These are phyloP conservation scores for Mycena albidolilacea DNA, from an alignment of 768 basidiomycete genomes.

Conservation along the genomic window DNA sequence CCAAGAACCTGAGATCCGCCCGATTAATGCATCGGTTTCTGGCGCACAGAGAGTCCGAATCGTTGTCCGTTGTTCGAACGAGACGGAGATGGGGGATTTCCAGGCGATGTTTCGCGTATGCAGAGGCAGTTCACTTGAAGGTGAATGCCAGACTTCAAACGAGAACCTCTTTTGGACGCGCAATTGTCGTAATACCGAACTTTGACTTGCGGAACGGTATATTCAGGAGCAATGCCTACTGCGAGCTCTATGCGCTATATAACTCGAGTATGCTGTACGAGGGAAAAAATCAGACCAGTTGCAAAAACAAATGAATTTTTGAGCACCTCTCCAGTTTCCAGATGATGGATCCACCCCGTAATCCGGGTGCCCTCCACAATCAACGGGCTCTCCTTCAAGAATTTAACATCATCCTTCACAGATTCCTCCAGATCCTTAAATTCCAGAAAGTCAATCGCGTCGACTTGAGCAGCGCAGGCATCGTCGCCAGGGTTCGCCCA, in stretches of 20 bases:
- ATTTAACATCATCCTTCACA: constrained; percentile 72
- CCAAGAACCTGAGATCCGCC: too few relatives aligned
- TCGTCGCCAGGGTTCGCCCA: constrained; percentile 55
- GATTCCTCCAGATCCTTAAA: constrained; percentile 66
- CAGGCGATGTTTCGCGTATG: too few relatives aligned
- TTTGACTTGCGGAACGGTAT: not conserved
- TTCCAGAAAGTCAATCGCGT: constrained; percentile 70
- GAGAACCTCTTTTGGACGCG: too few relatives aligned
- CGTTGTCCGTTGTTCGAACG: too few relatives aligned
- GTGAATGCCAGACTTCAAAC: too few relatives aligned
- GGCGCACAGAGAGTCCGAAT: too few relatives aligned
- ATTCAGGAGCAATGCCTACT: not conserved
- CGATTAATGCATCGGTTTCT: too few relatives aligned
- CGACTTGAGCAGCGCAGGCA: constrained; percentile 47
- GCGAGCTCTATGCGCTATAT: constrained; percentile 25
- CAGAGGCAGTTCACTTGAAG: too few relatives aligned
- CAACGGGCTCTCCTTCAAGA: constrained; percentile 69
- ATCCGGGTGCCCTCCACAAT: constrained; percentile 67
- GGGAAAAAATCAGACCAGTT: not conserved
- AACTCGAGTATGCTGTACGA: constrained; percentile 36
- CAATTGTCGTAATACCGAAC: not conserved
- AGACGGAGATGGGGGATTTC: too few relatives aligned
- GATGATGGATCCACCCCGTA: constrained; percentile 79
- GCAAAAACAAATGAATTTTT: not conserved
- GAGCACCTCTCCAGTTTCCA: constrained; percentile 71